Base-by-base conservation (phyloP, 495 filamentous ascomycete species). In the Lepraria neglecta region DNA sequence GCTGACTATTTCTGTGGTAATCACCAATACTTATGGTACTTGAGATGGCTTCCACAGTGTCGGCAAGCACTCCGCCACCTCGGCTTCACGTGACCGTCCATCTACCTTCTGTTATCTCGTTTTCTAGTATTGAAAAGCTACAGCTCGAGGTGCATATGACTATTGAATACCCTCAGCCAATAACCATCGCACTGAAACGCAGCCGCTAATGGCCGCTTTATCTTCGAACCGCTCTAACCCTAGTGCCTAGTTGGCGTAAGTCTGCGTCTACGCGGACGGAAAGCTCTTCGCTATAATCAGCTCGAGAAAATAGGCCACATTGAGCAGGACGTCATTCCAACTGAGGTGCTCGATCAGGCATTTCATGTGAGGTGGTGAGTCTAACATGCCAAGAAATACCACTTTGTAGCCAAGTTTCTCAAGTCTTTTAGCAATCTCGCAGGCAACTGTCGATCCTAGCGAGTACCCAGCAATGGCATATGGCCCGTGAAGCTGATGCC, bases 391-490 rank as follows among this genome's bases (percentile, higher is more conserved):
- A 1, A 71, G 30, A 51, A 72, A 76, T 10, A 57, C n/a, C 12
- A 73, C 69, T 33, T 64, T 47, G 24, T 73, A 69, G 1, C 71
- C 67, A 11, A 66, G 44, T 0, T 21, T 55, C 21, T 80, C 71
- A 6, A 84, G 72, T 3, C 63, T 15, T 66, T 84, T 84, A 24
- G 72, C 66, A 1, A 79, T 63, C 60, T 85, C 83, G 38, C 82
- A 86, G 3, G 80, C 78, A 6, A 83, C 44, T 68, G 81, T 80
- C 0, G 64, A 60, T 7, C 82, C 83, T 60, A 75, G 80, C 1
- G 72, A 78, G 66, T 83, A 86, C 1, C 83, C 82, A 1, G 78
- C 77, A 3, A 86, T 61, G 6, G 78, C 76, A 61, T 86, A 85
- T 0, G 82, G 82, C 3, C 83, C 82, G 0, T 66, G 21, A 0